phyloP scores from a whole-genome alignment of 371 early-diverging fungal species.

The Syncephalastrum sp. region DNA sequence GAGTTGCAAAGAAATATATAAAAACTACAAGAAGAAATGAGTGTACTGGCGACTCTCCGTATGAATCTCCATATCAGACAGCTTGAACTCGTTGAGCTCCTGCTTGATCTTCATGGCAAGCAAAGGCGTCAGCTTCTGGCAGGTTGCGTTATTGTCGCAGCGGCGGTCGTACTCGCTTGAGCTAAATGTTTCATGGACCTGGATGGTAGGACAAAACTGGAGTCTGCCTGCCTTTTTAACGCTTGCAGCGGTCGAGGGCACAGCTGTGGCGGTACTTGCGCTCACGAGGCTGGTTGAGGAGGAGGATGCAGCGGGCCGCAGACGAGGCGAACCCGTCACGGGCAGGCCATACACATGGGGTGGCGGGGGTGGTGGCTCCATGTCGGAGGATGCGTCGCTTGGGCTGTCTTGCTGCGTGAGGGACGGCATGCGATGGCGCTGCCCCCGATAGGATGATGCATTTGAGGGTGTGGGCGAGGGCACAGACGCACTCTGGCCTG shows the following conservation, averaged over 20 bases:
- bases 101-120: constrained; percentile 74
- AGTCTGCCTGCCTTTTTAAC: constrained; percentile 18
- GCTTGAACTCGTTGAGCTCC: constrained; percentile 77
- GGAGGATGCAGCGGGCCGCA: constrained; percentile 25
- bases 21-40: constrained; percentile 65
- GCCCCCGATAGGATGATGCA: not conserved
- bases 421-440: not conserved
- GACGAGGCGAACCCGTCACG: constrained; percentile 4
- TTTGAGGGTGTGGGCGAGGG: constrained; percentile 3
- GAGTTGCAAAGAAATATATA: not conserved
- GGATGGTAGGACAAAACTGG: constrained; percentile 62
- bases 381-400: constrained; percentile 3
- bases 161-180: constrained; percentile 71
- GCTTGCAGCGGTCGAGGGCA: not conserved
- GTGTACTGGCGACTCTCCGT: constrained; percentile 71
- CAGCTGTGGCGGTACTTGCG: constrained; percentile 2
- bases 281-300: constrained; percentile 27
- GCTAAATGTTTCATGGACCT: constrained; percentile 67
- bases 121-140: constrained; percentile 61
- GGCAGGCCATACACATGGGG: constrained; percentile 3
- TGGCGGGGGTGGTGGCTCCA: too few relatives aligned
- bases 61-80: constrained; percentile 75
- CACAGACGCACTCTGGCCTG: too few relatives aligned
- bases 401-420: not conserved
- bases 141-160: constrained; percentile 61